phyloP scores from a whole-genome alignment of 805 yeast genomes.

The Komagataella mondaviorum region DNA sequence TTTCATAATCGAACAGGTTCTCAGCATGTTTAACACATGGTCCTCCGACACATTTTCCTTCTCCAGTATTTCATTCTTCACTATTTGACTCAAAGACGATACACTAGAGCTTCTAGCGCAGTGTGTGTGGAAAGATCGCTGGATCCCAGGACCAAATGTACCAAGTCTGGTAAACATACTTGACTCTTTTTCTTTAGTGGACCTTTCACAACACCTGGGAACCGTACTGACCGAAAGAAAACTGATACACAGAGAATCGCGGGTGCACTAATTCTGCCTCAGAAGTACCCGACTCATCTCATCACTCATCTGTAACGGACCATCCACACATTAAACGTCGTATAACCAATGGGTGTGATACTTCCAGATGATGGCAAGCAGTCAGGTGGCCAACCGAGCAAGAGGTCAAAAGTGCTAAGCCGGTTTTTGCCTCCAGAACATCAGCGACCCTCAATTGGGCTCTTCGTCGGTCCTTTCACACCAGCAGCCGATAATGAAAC shows the following conservation, averaged over 20 bases:
- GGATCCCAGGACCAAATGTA: neutral
- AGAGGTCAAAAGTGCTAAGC: neutral
- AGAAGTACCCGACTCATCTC: neutral
- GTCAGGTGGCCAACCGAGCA: neutral
- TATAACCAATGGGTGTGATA: neutral
- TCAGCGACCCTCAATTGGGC: neutral
- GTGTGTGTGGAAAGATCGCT: neutral
- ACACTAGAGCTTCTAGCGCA: neutral
- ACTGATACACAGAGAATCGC: neutral
- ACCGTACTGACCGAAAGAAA: neutral
- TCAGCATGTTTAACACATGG: neutral
- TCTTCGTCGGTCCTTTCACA: slow-evolving; percentile 1
- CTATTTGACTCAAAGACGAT: neutral
- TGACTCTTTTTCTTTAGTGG: neutral
- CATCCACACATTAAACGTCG: neutral
- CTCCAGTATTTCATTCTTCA: neutral
- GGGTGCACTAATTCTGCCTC: neutral
- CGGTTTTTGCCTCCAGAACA: neutral
- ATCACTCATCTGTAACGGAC: neutral
- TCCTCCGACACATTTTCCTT: neutral
- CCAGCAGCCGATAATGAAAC: slow-evolving; percentile 2
- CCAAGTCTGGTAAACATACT: neutral
- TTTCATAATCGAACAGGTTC: neutral
- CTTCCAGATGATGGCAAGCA: neutral
- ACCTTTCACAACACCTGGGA: neutral